Evolutionary conservation across 73 alveolate species (phyloP).

Genomic region (Paramecium sonneborni): DNA sequence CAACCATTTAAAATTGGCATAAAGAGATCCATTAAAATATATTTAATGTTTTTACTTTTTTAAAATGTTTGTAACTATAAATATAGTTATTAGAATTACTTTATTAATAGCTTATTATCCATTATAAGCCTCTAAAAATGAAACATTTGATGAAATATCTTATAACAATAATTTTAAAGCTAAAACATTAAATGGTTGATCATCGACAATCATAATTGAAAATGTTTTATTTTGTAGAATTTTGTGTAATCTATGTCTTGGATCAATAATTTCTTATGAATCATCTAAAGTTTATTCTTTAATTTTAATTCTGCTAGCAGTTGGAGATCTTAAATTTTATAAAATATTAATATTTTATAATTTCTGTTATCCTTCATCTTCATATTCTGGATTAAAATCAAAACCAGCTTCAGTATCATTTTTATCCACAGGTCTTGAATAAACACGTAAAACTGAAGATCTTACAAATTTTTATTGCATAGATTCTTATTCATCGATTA

Average conservation of each 20-base stretch:
- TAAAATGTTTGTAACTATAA: not conserved
- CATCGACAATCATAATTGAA: constrained; percentile 61
- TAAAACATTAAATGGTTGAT: constrained; percentile 59
- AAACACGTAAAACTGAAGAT: constrained; percentile 8
- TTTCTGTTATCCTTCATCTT: not conserved
- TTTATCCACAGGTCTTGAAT: constrained; percentile 2
- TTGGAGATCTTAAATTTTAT: constrained; percentile 3
- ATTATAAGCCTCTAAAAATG: constrained; percentile 58
- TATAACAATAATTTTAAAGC: constrained; percentile 35
- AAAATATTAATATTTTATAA: not conserved
- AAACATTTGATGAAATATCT: not conserved
- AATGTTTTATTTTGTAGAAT: not conserved
- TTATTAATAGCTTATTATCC: constrained; percentile 61
- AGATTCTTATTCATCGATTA: not conserved
- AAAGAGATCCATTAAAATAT: constrained; percentile 39
- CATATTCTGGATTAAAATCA: not conserved
- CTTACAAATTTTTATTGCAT: not conserved
- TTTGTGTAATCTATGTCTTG: not conserved
- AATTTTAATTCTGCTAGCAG: not conserved
- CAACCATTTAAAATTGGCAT: constrained; percentile 69
- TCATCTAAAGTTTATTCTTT: constrained; percentile 8
- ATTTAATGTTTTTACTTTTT: not conserved
- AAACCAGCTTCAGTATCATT: constrained; percentile 14
- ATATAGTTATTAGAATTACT: not conserved
- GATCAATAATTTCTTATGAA: constrained; percentile 18